Conservation (phyloP, 106 monocot species). For the Ottelia alismoides region DNA sequence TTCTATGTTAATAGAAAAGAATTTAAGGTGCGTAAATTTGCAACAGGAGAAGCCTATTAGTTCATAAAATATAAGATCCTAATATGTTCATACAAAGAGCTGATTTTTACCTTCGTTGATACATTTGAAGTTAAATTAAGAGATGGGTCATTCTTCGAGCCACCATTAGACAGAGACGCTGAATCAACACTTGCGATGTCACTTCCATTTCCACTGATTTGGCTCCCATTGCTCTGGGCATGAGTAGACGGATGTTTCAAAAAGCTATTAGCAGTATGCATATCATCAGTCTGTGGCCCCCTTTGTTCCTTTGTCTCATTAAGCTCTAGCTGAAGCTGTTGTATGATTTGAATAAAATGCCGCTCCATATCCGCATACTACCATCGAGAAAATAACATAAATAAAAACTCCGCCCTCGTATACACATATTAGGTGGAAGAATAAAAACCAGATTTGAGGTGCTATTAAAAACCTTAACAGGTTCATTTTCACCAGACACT, state of each 20-base stretch:
- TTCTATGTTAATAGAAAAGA: too few relatives aligned
- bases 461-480: neutral
- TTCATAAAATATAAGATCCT: too few relatives aligned
- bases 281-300: constrained; percentile 30
- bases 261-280: constrained; percentile 17
- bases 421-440: neutral
- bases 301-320: constrained; percentile 43
- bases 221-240: constrained; percentile 33
- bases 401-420: too few relatives aligned
- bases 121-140: constrained; percentile 16
- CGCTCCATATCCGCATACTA: constrained; percentile 84
- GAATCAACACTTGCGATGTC: constrained; percentile 22
- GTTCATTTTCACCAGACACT: neutral
- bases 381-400: constrained; percentile 5
- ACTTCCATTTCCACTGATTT: constrained; percentile 29
- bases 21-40: too few relatives aligned
- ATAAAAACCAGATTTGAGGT: neutral
- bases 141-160: constrained; percentile 16
- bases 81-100: neutral
- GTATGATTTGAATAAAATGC: constrained; percentile 82
- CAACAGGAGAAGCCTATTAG: too few relatives aligned
- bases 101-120: constrained; percentile 49
- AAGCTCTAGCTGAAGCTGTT: constrained; percentile 79
- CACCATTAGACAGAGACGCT: constrained; percentile 28
- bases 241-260: constrained; percentile 21